Conservation (phyloP, 2,329 filamentous ascomycete species). For the Trichoderma citrinoviride region DNA sequence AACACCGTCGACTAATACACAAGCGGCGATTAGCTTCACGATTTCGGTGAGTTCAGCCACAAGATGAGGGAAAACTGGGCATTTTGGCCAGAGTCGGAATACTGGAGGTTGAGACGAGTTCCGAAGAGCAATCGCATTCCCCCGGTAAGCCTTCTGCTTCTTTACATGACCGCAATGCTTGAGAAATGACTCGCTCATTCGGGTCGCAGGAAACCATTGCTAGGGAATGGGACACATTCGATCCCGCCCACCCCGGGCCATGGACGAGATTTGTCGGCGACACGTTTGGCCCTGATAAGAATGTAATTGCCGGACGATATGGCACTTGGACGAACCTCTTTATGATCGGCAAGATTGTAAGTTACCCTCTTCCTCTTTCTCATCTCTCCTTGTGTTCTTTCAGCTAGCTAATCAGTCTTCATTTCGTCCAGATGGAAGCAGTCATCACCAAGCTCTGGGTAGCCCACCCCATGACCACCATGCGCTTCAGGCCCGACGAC, state of each 20-base stretch:
- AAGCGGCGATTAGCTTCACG: constrained; percentile 28
- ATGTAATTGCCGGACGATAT: constrained; percentile 29
- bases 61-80: constrained; percentile 27
- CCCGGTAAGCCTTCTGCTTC: constrained; percentile 26
- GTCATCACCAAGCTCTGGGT: constrained; percentile 26
- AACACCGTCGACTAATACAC: background rate
- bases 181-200: background rate
- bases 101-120: constrained; percentile 25
- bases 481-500: constrained; percentile 4
- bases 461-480: constrained; percentile 20
- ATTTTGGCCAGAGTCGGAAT: background rate
- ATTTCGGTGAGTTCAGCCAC: constrained; percentile 30
- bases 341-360: constrained; percentile 30
- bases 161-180: too few relatives aligned
- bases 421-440: constrained; percentile 29
- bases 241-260: background rate
- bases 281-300: constrained; percentile 18
- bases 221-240: constrained; percentile 29
- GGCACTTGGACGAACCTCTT: constrained; percentile 34
- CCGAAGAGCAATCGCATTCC: constrained; percentile 27
- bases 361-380: background rate
- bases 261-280: constrained; percentile 22
- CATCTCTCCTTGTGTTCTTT: background rate
- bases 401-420: background rate
- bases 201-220: constrained; percentile 28